phyloP scores from a whole-genome alignment of 345 rosid genomes.

The Acer negundo region DNA sequence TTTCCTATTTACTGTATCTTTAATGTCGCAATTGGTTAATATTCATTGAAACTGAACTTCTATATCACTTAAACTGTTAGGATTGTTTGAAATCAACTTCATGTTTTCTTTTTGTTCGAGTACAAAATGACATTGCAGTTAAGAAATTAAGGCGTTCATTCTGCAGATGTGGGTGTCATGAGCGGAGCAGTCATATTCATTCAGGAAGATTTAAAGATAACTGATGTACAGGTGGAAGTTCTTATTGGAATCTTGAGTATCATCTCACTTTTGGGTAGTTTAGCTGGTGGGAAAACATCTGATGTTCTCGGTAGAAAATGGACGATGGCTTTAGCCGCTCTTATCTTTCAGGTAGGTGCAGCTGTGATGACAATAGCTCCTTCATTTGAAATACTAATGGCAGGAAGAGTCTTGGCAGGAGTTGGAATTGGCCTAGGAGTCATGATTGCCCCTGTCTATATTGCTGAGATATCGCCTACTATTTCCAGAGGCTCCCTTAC shows the following conservation, averaged over 20 bases:
- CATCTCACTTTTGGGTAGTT: slow-evolving; percentile 81
- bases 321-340: slow-evolving; percentile 91
- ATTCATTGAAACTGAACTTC: not conserved
- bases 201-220: slow-evolving; percentile 76
- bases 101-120: not conserved
- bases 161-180: slow-evolving; percentile 92
- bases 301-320: slow-evolving; percentile 83
- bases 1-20: not conserved
- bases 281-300: slow-evolving; percentile 83
- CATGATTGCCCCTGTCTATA: slow-evolving; percentile 89
- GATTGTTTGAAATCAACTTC: not conserved
- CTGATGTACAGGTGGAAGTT: slow-evolving; percentile 77
- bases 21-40: not conserved
- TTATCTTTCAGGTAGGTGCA: slow-evolving; percentile 76
- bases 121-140: slow-evolving; percentile 3
- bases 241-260: slow-evolving; percentile 79
- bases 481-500: slow-evolving; percentile 72
- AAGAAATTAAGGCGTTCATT: slow-evolving; percentile 3
- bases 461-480: slow-evolving; percentile 81
- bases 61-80: not conserved
- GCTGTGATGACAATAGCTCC: slow-evolving; percentile 80
- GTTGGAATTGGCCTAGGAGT: slow-evolving; percentile 87
- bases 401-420: slow-evolving; percentile 80
- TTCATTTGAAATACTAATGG: slow-evolving; percentile 64
- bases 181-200: slow-evolving; percentile 94